A percentile compares a stretch with the other conserved stretches of the same genome.
Conservation (phyloP, 306 rosid genomes). For the Fragaria vesca region DNA sequence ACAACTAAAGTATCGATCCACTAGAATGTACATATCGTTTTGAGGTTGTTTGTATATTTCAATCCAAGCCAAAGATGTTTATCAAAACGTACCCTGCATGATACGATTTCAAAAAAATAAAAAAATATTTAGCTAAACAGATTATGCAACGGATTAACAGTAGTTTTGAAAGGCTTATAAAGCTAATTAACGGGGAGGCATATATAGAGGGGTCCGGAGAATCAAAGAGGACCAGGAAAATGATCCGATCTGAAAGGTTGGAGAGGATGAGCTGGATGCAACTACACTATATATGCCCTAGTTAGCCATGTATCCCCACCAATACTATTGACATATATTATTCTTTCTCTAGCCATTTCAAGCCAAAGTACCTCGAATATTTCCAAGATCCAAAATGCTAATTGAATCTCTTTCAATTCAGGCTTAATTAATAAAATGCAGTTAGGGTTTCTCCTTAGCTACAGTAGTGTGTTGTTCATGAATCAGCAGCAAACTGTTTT, state of each 20-base stretch:
- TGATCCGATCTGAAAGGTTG: constrained; percentile 23
- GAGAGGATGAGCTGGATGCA: constrained; percentile 51
- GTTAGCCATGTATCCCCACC: background rate
- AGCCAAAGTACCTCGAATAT: background rate
- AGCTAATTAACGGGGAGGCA: no score
- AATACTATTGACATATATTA: background rate
- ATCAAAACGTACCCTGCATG: no score
- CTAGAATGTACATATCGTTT: no score
- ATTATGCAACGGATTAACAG: no score
- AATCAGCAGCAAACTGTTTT: background rate
- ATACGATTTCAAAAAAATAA: no score
- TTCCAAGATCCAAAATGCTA: background rate
- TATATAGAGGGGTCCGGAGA: background rate
- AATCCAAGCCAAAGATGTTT: no score
- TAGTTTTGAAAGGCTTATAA: no score
- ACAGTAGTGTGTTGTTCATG: background rate
- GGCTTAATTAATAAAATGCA: background rate
- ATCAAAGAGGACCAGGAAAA: background rate
- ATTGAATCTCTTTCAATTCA: background rate
- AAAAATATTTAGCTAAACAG: no score
- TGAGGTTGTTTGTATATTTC: no score
- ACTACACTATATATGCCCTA: constrained; percentile 13
- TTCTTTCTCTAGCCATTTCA: background rate
- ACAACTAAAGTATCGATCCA: no score
- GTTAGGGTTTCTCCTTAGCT: background rate